These are phyloP conservation scores for Posidonia australis DNA, from an alignment of 106 monocot species.

Conservation along the genomic window DNA sequence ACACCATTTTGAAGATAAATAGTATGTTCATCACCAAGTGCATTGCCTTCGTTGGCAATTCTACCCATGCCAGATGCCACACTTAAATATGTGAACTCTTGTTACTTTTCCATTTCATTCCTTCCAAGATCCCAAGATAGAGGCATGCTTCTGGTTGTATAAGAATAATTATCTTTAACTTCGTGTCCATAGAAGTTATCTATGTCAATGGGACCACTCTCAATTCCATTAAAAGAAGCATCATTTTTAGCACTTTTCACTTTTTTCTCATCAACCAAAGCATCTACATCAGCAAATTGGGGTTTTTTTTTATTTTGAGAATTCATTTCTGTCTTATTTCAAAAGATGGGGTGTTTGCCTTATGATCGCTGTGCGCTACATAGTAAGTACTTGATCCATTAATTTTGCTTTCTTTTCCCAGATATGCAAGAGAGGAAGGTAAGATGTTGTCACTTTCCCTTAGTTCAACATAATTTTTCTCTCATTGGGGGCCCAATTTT, in stretches of 20 bases:
- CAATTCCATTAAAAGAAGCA: not conserved
- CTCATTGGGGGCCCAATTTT: too few relatives aligned
- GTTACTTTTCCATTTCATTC: conserved; percentile 1
- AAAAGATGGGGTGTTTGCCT: too few relatives aligned
- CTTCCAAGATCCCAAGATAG: not conserved
- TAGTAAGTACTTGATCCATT: not conserved
- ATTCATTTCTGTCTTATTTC: too few relatives aligned
- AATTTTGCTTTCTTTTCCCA: not conserved
- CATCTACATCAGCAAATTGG: not conserved
- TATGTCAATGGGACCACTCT: too few relatives aligned
- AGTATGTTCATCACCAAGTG: not conserved
- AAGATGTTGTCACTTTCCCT: not conserved
- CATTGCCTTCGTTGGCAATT: conserved; percentile 3
- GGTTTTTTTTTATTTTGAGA: not conserved
- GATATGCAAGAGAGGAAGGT: not conserved
- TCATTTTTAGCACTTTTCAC: not conserved
- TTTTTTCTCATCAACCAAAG: not conserved
- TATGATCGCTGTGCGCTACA: too few relatives aligned
- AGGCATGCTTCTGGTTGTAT: too few relatives aligned
- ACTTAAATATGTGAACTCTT: not conserved
- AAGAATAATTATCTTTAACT: too few relatives aligned
- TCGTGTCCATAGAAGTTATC: not conserved
- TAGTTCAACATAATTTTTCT: not conserved
- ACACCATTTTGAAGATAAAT: not conserved
- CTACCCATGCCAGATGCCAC: too few relatives aligned